These are phyloP conservation scores for Magnolia sinica DNA, from an alignment of 164 flowering plant species.

Conservation along the genomic window DNA sequence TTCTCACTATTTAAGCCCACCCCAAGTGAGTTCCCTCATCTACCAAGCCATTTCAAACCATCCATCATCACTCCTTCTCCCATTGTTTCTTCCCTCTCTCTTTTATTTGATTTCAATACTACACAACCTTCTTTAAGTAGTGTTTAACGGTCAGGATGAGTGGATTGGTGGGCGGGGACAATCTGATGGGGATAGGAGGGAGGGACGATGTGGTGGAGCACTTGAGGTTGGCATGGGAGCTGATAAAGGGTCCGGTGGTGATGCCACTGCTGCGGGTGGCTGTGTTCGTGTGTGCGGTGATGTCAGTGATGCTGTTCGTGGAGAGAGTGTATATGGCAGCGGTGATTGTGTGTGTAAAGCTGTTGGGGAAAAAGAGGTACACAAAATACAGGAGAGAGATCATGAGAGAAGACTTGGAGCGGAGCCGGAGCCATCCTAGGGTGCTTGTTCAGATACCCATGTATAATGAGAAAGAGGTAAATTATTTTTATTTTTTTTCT, in stretches of 20 bases:
- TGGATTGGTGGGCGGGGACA: slow-evolving; percentile 11
- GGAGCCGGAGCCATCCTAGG: slow-evolving; percentile 37
- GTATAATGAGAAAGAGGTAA: slow-evolving; percentile 74
- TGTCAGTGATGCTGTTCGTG: slow-evolving; percentile 64
- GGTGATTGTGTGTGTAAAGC: slow-evolving; percentile 41
- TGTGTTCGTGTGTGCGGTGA: slow-evolving; percentile 38
- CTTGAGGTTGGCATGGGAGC: slow-evolving; percentile 31
- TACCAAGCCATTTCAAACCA: not conserved
- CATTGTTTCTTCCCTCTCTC: not conserved
- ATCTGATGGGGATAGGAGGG: slow-evolving; percentile 15
- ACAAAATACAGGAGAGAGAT: slow-evolving; percentile 40
- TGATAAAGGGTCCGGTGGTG: slow-evolving; percentile 33
- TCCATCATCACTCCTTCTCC: not conserved
- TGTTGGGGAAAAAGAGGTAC: slow-evolving; percentile 40
- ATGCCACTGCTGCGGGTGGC: slow-evolving; percentile 33
- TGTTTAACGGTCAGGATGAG: slow-evolving; percentile 20
- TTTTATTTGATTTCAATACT: not conserved
- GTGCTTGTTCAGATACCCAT: slow-evolving; percentile 72
- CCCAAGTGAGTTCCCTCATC: not conserved
- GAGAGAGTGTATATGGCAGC: slow-evolving; percentile 62
- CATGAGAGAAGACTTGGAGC: slow-evolving; percentile 45
- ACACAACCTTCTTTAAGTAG: not conserved
- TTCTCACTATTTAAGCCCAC: not conserved
- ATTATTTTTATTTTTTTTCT: no score
- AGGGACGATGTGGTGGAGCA: slow-evolving; percentile 20